These are phyloP conservation scores for Trifolium dubium DNA, from an alignment of 306 rosid species.

Conservation along the genomic window DNA sequence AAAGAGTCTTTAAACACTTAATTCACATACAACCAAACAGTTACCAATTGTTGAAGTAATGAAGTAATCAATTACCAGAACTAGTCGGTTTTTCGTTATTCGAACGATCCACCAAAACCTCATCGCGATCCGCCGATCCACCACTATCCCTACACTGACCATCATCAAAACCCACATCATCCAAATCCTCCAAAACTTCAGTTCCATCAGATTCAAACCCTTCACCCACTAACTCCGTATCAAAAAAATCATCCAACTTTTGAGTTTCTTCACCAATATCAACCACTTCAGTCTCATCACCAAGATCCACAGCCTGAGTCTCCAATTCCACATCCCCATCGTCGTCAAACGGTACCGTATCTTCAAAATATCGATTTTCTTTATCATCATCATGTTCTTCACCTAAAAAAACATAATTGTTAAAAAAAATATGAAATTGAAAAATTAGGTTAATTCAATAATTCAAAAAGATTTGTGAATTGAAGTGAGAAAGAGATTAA, in stretches of 20 bases:
- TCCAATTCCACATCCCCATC: constrained; percentile 49
- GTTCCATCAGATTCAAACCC: constrained; percentile 58
- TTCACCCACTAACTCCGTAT: constrained; percentile 61
- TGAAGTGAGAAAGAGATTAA: constrained; percentile 25
- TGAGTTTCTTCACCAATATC: constrained; percentile 52
- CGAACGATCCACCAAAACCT: constrained; percentile 14
- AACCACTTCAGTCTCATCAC: constrained; percentile 63
- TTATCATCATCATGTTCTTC: constrained; percentile 18
- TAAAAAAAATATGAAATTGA: background rate
- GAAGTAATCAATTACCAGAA: constrained; percentile 53
- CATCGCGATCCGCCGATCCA: constrained; percentile 37
- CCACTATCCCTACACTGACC: constrained; percentile 4
- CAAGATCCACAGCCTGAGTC: constrained; percentile 53
- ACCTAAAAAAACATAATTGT: constrained; percentile 36
- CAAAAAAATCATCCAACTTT: constrained; percentile 49
- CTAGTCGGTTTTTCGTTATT: constrained; percentile 37
- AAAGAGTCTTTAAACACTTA: background rate
- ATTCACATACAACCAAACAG: background rate
- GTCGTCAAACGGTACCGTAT: constrained; percentile 45
- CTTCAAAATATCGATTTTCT: constrained; percentile 42
- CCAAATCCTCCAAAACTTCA: constrained; percentile 51
- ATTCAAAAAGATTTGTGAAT: background rate
- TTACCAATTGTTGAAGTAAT: background rate
- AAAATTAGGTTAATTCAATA: background rate
- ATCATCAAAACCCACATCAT: constrained; percentile 47